Conservation (phyloP, 1,139 yeast species). For the Taphrina flavorubra region DNA sequence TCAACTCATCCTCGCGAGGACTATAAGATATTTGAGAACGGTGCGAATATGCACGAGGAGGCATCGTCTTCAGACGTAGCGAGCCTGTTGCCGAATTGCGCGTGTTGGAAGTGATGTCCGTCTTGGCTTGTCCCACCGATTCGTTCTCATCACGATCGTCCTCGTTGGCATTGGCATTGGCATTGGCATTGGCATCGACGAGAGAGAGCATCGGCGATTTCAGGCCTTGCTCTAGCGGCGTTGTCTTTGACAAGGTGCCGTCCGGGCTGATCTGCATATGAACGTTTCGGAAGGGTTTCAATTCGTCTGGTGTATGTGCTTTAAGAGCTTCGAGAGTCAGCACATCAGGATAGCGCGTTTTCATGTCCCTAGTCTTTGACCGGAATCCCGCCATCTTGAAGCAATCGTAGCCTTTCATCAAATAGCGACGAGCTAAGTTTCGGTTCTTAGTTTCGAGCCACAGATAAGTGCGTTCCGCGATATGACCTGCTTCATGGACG, state of each 20-base stretch:
- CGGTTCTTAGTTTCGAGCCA: constrained; percentile 30
- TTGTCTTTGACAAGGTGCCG: constrained; percentile 28
- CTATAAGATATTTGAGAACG: constrained; percentile 7
- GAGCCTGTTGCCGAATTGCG: constrained; percentile 11
- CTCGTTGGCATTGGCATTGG: not conserved
- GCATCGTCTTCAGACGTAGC: constrained; percentile 15
- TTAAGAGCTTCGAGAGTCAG: not conserved
- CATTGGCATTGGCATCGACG: not conserved
- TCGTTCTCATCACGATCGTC: not conserved
- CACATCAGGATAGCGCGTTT: constrained; percentile 21
- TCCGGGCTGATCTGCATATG: constrained; percentile 32
- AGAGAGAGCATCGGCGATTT: not conserved
- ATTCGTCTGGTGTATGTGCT: not conserved
- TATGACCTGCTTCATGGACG: constrained; percentile 36
- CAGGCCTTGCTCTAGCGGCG: constrained; percentile 7
- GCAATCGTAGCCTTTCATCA: constrained; percentile 16
- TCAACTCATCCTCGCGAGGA: constrained; percentile 13
- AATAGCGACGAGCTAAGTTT: constrained; percentile 11
- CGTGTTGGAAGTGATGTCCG: constrained; percentile 16
- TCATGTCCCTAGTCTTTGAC: constrained; percentile 22
- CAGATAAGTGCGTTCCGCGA: constrained; percentile 26
- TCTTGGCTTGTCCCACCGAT: not conserved
- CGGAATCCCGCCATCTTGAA: constrained; percentile 25
- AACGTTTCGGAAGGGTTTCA: constrained; percentile 27
- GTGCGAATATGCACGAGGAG: constrained; percentile 13